Evolutionary conservation across 2,329 filamentous ascomycete genomes (phyloP).

Genomic region (Macrophomina pseudophaseolina): DNA sequence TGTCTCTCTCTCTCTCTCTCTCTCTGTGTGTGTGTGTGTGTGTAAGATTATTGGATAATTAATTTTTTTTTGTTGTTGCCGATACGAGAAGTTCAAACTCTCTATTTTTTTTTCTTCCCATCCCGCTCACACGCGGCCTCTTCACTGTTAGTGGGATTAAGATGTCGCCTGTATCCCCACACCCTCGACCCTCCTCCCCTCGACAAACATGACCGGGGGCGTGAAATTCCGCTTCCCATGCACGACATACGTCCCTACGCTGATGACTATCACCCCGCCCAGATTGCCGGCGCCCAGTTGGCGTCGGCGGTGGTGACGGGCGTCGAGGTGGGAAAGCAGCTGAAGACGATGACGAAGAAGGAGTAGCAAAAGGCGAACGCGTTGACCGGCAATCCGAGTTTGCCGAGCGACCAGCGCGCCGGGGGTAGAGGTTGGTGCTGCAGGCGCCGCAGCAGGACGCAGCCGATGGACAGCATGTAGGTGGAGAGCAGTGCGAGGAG

Average conservation of each 20-base stretch:
- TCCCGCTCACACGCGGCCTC: too few relatives aligned
- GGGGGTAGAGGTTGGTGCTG: not conserved
- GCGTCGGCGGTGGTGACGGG: constrained; percentile 22
- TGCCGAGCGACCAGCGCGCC: constrained; percentile 28
- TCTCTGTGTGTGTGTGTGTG: too few relatives aligned
- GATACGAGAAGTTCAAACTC: too few relatives aligned
- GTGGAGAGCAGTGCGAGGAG: constrained; percentile 27
- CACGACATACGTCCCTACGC: constrained; percentile 9
- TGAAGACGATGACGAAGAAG: constrained; percentile 25
- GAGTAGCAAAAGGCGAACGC: constrained; percentile 27
- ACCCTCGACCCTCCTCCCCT: constrained; percentile 18
- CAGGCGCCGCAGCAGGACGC: constrained; percentile 26
- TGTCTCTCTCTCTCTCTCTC: too few relatives aligned
- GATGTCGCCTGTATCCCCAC: constrained; percentile 24
- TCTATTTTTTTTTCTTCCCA: too few relatives aligned
- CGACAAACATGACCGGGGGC: constrained; percentile 29
- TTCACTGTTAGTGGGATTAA: not conserved
- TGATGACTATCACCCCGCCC: constrained; percentile 23
- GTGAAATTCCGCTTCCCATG: constrained; percentile 28
- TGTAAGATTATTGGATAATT: too few relatives aligned
- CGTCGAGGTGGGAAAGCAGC: constrained; percentile 19
- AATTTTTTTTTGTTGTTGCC: too few relatives aligned
- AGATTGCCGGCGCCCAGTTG: constrained; percentile 30
- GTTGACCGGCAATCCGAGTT: constrained; percentile 26
- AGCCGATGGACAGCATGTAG: constrained; percentile 29